phyloP scores from a whole-genome alignment of 2,329 filamentous ascomycete genomes.

The Arthrobotrys sphaeroides region DNA sequence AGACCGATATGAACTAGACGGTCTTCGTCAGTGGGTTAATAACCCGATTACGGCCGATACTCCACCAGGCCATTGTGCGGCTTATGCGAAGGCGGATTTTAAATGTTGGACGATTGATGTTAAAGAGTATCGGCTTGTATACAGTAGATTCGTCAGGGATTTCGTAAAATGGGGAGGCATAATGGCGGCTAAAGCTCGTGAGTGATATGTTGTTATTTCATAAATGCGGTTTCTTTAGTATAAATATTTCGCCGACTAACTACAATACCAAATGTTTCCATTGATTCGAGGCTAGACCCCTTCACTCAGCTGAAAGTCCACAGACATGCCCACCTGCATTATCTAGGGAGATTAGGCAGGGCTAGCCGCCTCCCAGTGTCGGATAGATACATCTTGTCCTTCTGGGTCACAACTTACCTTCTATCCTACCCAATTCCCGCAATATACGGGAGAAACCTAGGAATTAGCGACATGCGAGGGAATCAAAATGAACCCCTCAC shows the following conservation, averaged over 20 bases:
- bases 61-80: background rate
- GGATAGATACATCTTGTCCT: constrained; percentile 10
- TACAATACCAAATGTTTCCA: too few species aligned
- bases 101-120: background rate
- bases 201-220: background rate
- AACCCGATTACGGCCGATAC: background rate
- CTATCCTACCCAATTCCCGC: background rate
- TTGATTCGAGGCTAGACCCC: background rate
- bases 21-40: background rate
- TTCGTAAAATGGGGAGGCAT: constrained; percentile 16
- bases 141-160: too few species aligned
- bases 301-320: background rate
- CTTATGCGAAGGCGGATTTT: constrained; percentile 28
- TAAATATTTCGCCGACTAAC: too few species aligned
- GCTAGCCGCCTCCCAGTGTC: background rate
- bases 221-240: background rate
- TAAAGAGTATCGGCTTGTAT: background rate
- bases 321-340: background rate
- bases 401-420: constrained; percentile 6
- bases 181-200: constrained; percentile 21
- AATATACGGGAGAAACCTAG: too few species aligned
- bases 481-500: too few species aligned
- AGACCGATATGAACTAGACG: background rate
- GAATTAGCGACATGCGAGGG: too few species aligned
- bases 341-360: background rate